phyloP scores from a whole-genome alignment of 73 alveolate genomes.

The Tetrahymena borealis region DNA sequence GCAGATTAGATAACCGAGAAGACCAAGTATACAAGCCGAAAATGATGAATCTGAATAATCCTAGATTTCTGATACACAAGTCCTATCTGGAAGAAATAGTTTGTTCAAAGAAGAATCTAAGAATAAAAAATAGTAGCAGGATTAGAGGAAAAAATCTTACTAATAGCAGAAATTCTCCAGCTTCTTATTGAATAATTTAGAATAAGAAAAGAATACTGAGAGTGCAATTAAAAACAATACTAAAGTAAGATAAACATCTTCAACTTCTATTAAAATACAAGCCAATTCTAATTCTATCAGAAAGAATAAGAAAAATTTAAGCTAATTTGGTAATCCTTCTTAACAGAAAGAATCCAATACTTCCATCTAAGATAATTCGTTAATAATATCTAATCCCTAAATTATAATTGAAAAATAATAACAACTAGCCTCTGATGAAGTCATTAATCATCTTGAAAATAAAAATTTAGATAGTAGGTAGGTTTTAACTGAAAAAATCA shows the following conservation, averaged over 20 bases:
- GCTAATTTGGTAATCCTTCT: no score
- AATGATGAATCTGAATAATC: neutral
- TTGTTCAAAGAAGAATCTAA: neutral
- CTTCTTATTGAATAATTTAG: neutral
- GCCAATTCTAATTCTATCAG: no score
- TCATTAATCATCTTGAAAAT: no score
- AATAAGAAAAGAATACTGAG: neutral
- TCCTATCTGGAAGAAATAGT: neutral
- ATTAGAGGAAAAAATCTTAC: neutral
- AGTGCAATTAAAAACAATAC: neutral
- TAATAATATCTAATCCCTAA: no score
- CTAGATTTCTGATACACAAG: neutral
- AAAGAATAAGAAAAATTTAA: no score
- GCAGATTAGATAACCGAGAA: neutral
- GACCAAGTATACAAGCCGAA: neutral
- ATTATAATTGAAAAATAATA: no score
- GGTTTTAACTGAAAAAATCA: neutral
- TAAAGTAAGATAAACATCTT: no score
- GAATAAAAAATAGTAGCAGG: neutral
- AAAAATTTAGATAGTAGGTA: neutral
- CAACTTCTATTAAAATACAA: no score
- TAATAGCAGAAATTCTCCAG: neutral
- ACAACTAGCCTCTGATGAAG: no score
- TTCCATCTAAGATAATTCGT: no score
- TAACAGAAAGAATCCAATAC: no score